Evolutionary conservation across 768 basidiomycete genomes (phyloP).

Genomic region (Phanerochaete carnosa): DNA sequence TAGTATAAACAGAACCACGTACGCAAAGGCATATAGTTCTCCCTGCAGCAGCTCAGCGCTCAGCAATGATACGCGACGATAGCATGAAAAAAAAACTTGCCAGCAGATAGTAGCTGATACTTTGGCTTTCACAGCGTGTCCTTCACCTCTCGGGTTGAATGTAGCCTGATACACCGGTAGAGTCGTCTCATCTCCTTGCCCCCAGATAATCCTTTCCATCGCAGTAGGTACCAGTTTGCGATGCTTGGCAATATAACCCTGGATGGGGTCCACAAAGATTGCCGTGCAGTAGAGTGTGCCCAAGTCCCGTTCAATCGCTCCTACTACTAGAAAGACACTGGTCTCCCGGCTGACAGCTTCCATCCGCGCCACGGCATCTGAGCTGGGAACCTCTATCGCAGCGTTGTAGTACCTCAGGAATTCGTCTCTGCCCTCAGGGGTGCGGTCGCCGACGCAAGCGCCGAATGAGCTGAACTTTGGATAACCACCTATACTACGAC

Average conservation of each 20-base stretch:
- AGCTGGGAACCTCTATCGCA: constrained; percentile 53
- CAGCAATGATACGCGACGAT: neutral
- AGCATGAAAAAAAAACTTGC: constrained; percentile 28
- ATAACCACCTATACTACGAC: constrained; percentile 51
- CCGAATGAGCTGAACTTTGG: constrained; percentile 57
- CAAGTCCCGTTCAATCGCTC: constrained; percentile 54
- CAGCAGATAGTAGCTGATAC: constrained; percentile 58
- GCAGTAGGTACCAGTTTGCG: constrained; percentile 65
- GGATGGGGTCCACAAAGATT: constrained; percentile 50
- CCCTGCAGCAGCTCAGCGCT: constrained; percentile 37
- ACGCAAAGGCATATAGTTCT: constrained; percentile 69
- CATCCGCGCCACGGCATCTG: constrained; percentile 42
- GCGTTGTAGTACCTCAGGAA: constrained; percentile 51
- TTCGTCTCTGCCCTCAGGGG: constrained; percentile 52
- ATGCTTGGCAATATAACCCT: constrained; percentile 58
- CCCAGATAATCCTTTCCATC: constrained; percentile 60
- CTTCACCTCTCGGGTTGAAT: constrained; percentile 28
- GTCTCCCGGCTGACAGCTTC: constrained; percentile 46
- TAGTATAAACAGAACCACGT: constrained; percentile 4
- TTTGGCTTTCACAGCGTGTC: constrained; percentile 35
- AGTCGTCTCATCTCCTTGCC: constrained; percentile 52
- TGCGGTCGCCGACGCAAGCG: constrained; percentile 46
- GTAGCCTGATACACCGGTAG: constrained; percentile 44
- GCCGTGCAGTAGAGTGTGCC: constrained; percentile 63
- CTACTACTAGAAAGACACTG: constrained; percentile 54